Conservation (phyloP, 331 rosid genomes). For the Rhamnella rubrinervis region DNA sequence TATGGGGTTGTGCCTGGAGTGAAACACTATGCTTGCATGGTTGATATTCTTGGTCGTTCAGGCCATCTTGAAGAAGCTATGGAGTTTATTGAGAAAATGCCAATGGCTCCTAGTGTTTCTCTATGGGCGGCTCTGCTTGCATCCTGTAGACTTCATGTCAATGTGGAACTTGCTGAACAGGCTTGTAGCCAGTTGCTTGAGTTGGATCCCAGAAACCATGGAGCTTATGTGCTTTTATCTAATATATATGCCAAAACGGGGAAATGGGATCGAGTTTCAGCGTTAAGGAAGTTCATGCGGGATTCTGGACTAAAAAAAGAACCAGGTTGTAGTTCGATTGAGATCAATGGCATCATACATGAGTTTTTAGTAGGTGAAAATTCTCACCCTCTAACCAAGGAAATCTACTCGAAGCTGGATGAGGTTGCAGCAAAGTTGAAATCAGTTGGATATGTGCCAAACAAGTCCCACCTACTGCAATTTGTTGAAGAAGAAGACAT, state of each 20-base stretch:
- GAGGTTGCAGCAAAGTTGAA: slow-evolving; percentile 50
- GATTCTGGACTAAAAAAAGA: slow-evolving; percentile 56
- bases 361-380: slow-evolving; percentile 60
- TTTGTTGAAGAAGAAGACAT: slow-evolving; percentile 54
- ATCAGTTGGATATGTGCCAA: slow-evolving; percentile 50
- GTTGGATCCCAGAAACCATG: slow-evolving; percentile 58
- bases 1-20: slow-evolving; percentile 50
- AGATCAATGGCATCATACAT: slow-evolving; percentile 40
- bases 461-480: slow-evolving; percentile 50
- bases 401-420: slow-evolving; percentile 53
- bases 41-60: slow-evolving; percentile 53
- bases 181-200: slow-evolving; percentile 45
- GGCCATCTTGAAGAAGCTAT: slow-evolving; percentile 54
- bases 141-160: slow-evolving; percentile 52
- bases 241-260: slow-evolving; percentile 59
- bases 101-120: slow-evolving; percentile 42
- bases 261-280: slow-evolving; percentile 59
- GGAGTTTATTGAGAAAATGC: slow-evolving; percentile 46
- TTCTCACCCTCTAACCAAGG: slow-evolving; percentile 44
- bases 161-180: slow-evolving; percentile 49
- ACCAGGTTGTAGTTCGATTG: slow-evolving; percentile 59
- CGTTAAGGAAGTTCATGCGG: slow-evolving; percentile 54
- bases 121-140: slow-evolving; percentile 66
- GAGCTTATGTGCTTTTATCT: slow-evolving; percentile 59
- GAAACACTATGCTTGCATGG: slow-evolving; percentile 58